Conservation (phyloP, 371 early-diverging fungal genomes). For the Mucor racemosus region DNA sequence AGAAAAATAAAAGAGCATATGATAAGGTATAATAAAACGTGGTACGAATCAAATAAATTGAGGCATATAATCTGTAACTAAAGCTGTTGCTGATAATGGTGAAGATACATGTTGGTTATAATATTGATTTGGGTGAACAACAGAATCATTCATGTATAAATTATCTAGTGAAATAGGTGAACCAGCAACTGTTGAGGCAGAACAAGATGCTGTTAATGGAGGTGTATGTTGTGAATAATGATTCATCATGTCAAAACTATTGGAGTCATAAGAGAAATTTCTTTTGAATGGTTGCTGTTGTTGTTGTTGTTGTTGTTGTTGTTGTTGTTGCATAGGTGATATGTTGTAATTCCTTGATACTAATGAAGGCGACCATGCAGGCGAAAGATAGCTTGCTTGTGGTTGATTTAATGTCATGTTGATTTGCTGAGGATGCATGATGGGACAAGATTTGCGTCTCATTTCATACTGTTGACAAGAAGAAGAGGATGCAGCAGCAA, state of each 20-base stretch:
- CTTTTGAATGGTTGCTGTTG: background rate
- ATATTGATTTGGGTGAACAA: constrained; percentile 9
- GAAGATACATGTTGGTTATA: constrained; percentile 15
- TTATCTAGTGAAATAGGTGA: constrained; percentile 36
- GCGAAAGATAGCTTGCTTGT: constrained; percentile 2
- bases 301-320: background rate
- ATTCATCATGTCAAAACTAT: constrained; percentile 1
- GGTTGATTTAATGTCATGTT: background rate
- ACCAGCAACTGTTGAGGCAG: constrained; percentile 33
- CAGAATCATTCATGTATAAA: constrained; percentile 25
- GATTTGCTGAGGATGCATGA: background rate
- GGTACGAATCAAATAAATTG: constrained; percentile 1
- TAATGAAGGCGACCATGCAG: constrained; percentile 9
- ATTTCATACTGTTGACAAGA: constrained; percentile 5
- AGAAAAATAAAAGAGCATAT: background rate
- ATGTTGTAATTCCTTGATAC: background rate
- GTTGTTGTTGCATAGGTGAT: constrained; percentile 1
- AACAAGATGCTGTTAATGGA: constrained; percentile 36
- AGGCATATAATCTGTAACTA: constrained; percentile 14
- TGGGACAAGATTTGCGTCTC: constrained; percentile 22
- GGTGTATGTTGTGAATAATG: constrained; percentile 31
- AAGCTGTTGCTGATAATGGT: constrained; percentile 13
- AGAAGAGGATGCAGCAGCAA: constrained; percentile 25
- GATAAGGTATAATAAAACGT: background rate
- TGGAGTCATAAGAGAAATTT: constrained; percentile 17